Conservation (phyloP, 2,329 filamentous ascomycete genomes). For the Colletotrichum trifolii region DNA sequence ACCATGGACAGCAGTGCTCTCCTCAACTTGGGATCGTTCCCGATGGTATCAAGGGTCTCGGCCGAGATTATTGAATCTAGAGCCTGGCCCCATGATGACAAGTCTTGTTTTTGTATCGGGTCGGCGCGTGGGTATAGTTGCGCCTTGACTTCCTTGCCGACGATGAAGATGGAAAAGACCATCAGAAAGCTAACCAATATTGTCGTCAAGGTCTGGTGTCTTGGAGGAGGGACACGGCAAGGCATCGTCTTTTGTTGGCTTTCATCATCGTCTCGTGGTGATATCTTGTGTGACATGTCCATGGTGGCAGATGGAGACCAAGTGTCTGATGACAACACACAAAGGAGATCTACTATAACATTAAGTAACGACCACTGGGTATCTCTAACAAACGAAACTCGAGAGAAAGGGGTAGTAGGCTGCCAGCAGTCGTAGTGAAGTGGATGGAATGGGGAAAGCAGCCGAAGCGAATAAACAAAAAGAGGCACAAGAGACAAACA, state of each 20-base stretch:
- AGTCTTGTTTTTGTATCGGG: neutral
- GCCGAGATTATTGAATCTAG: slow-evolving; percentile 32
- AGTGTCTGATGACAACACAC: too few species aligned
- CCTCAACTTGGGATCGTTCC: slow-evolving; percentile 28
- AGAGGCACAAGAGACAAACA: neutral
- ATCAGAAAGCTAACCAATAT: slow-evolving; percentile 28
- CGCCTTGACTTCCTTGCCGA: slow-evolving; percentile 25
- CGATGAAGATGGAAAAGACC: slow-evolving; percentile 32
- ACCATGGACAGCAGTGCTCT: slow-evolving; percentile 35
- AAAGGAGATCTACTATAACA: neutral
- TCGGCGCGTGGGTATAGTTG: neutral
- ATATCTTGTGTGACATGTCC: slow-evolving; percentile 21
- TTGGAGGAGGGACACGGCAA: neutral
- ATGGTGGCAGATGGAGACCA: neutral
- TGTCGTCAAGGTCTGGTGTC: slow-evolving; percentile 1
- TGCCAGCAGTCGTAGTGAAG: slow-evolving; percentile 20
- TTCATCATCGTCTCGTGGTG: slow-evolving; percentile 1
- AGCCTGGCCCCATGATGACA: slow-evolving; percentile 32
- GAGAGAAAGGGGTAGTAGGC: neutral
- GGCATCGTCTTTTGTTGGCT: neutral
- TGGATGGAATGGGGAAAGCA: neutral
- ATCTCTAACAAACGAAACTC: neutral
- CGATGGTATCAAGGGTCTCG: slow-evolving; percentile 28
- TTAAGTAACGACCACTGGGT: slow-evolving; percentile 8
- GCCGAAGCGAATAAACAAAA: slow-evolving; percentile 7